A percentile compares a stretch with the other conserved stretches of the same genome.
phyloP scores from a whole-genome alignment of 2,329 filamentous ascomycete species.

The Stenocarpella maydis region DNA sequence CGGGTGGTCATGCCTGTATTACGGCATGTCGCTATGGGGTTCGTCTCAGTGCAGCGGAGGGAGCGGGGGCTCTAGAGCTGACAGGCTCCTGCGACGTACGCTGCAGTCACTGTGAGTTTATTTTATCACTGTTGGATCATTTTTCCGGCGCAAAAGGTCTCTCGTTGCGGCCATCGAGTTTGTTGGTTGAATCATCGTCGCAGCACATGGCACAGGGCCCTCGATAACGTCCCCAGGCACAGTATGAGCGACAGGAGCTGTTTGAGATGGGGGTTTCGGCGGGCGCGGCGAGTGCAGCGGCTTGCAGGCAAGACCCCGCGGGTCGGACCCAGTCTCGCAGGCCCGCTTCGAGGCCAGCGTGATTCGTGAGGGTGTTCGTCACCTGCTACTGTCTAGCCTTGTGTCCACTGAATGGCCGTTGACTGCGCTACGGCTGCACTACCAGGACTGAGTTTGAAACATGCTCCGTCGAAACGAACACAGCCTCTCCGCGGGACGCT shows the following conservation, averaged over 20 bases:
- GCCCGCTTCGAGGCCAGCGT: conserved; percentile 24
- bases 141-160: conserved; percentile 9
- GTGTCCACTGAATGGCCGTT: conserved; percentile 1
- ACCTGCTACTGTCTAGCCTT: conserved; percentile 20
- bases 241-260: conserved; percentile 9
- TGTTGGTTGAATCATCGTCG: conserved; percentile 22
- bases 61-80: neutral
- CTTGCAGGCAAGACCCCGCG: conserved; percentile 19
- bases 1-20: conserved; percentile 32
- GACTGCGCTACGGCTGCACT: conserved; percentile 14
- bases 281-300: conserved; percentile 16
- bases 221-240: conserved; percentile 4
- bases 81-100: conserved; percentile 9
- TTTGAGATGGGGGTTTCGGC: conserved; percentile 1
- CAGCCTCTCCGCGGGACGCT: conserved; percentile 17
- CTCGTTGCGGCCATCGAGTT: conserved; percentile 1
- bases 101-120: neutral
- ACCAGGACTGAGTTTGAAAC: conserved; percentile 20
- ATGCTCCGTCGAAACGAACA: conserved; percentile 22
- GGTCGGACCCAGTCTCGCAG: conserved; percentile 21
- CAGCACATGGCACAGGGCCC: neutral
- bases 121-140: conserved; percentile 5
- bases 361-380: conserved; percentile 25
- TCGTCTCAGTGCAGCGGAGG: conserved; percentile 3
- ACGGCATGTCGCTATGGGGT: conserved; percentile 24